These are phyloP conservation scores for Pachysandra terminalis DNA, from an alignment of 164 flowering plant species.

Conservation along the genomic window DNA sequence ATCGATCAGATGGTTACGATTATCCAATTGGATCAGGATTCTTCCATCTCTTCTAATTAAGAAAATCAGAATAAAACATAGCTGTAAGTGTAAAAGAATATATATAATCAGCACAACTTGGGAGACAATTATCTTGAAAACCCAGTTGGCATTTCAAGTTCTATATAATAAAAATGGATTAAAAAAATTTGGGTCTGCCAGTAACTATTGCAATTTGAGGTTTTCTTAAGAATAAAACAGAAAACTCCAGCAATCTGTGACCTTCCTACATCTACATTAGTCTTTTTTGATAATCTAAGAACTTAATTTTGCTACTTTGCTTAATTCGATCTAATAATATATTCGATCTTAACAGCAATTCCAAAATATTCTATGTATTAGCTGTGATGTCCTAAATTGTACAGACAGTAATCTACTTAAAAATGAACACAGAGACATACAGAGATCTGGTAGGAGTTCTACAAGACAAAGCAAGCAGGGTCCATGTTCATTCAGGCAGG, in stretches of 20 bases:
- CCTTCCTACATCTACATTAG: conserved; percentile 12
- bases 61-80: too few relatives aligned
- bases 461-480: conserved; percentile 18
- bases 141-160: not conserved
- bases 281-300: not conserved
- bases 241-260: conserved; percentile 1
- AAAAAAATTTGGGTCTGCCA: too few relatives aligned
- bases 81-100: too few relatives aligned
- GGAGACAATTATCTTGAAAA: not conserved
- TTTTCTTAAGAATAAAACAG: not conserved
- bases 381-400: conserved; percentile 27
- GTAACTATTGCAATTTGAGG: not conserved
- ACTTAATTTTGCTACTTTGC: not conserved
- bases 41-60: too few relatives aligned
- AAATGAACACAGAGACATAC: conserved; percentile 5
- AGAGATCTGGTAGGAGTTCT: conserved; percentile 17
- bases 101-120: too few relatives aligned
- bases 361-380: conserved; percentile 20
- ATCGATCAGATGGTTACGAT: too few relatives aligned
- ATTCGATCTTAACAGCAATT: conserved; percentile 6
- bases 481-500: conserved; percentile 24
- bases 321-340: conserved; percentile 1
- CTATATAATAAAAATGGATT: too few relatives aligned
- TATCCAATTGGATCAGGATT: too few relatives aligned
- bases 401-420: conserved; percentile 22